Percentiles rank a stretch among this genome's conserved stretches.
Evolutionary conservation across 345 rosid species (phyloP).

Genomic region (Erysimum cheiranthoides): DNA sequence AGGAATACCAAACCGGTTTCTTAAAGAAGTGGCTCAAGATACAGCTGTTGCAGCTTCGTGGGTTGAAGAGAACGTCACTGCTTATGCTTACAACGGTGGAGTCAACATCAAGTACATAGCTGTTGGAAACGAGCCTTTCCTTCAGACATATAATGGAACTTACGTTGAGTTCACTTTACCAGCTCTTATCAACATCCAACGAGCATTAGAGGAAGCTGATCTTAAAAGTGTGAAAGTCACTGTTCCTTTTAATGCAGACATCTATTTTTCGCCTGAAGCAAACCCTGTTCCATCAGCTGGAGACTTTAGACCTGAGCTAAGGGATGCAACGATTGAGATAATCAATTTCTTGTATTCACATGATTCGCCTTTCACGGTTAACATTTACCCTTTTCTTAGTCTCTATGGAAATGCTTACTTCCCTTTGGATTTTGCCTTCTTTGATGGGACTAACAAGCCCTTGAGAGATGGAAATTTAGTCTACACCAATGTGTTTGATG

Average conservation of each 20-base stretch:
- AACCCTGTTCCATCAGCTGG: conserved; percentile 74
- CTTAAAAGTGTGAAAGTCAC: conserved; percentile 62
- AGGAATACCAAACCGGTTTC: conserved; percentile 79
- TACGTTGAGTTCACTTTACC: conserved; percentile 60
- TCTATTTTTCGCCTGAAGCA: conserved; percentile 59
- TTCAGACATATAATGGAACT: conserved; percentile 62
- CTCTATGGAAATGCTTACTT: conserved; percentile 65
- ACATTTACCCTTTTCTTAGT: conserved; percentile 88
- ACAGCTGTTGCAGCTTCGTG: conserved; percentile 62
- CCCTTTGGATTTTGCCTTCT: conserved; percentile 78
- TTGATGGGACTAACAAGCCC: conserved; percentile 59
- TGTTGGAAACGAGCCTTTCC: conserved; percentile 85
- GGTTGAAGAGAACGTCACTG: conserved; percentile 78
- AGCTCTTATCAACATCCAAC: conserved; percentile 71
- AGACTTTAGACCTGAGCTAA: conserved; percentile 65
- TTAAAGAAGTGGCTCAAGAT: conserved; percentile 57
- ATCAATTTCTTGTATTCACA: conserved; percentile 61
- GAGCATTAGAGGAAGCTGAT: conserved; percentile 64
- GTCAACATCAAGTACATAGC: conserved; percentile 84
- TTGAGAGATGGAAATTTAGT: conserved; percentile 59
- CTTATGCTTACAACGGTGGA: conserved; percentile 55
- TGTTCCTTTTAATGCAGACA: conserved; percentile 78
- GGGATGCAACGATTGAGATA: conserved; percentile 59
- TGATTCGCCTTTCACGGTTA: conserved; percentile 69
- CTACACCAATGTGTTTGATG: conserved; percentile 77